Base-by-base conservation (phyloP, 495 filamentous ascomycete species). In the Chlorociboria aeruginascens region DNA sequence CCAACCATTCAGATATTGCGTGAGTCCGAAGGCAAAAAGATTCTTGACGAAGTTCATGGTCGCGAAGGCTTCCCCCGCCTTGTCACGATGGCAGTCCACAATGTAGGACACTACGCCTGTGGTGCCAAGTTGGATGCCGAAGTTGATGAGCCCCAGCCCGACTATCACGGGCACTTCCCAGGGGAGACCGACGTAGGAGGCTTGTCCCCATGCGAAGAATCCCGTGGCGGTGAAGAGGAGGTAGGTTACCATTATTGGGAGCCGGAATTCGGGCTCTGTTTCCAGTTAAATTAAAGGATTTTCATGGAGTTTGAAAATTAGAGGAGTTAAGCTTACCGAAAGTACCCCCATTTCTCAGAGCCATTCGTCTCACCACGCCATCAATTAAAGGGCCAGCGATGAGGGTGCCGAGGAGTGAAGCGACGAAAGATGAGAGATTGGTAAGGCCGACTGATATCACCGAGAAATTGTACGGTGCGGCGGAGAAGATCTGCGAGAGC, bases 221-320 rank as follows among this genome's bases (percentile, higher is more conserved):
- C 66, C 66, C 0, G 65, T 63, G 29, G 64, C 61, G 1, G 66
- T 67, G 47, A 70, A 63, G 20, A 66, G 44, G 12, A 69, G 58
- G 40, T 63, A 64, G 4, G 66, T 63, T 1, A 65, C 31, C 58
- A 71, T 65, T 50, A 68, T 62, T 4, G 64, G 63, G 6, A 72
- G 62, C 44, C 68, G 65, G 57, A 70, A 72, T 44, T 72, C 69
- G 8, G 69, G 68, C 46, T 72, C 69, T 61, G 50, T 43, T 10
- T 25, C 4, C 20, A 2, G 20, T 28, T 16, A 7, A 16, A 11
- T n/a, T 41, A 41, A n/a, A 11, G 10, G 9, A 41, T 3, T 16
- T 16, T 41, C 11, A 3, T 16, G 10, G 8, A 16, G 9, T 11
- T 11, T 12, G 8, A n/a, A 11, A 30, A 8, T 32, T 14, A 6